Conservation (phyloP, 2,329 filamentous ascomycete genomes). For the Fusarium sp. region DNA sequence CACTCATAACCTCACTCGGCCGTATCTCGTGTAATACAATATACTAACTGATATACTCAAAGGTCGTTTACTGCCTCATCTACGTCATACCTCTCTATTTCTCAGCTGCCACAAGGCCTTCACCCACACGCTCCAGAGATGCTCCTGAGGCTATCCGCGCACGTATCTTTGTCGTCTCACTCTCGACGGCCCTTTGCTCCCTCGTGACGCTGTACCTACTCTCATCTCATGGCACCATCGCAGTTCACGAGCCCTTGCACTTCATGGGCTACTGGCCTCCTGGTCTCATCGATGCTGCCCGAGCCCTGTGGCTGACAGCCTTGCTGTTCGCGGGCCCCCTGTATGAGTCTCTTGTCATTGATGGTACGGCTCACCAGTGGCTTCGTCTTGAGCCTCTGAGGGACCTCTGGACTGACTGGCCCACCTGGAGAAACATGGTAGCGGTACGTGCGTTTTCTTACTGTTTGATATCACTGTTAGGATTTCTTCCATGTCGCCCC, state of each 20-base stretch:
- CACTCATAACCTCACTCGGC: neutral
- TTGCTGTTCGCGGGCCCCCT: constrained; percentile 88
- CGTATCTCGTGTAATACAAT: constrained; percentile 3
- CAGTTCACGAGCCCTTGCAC: constrained; percentile 69
- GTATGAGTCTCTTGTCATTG: constrained; percentile 82
- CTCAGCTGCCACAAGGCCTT: constrained; percentile 83
- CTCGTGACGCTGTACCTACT: constrained; percentile 74
- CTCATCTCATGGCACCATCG: constrained; percentile 64
- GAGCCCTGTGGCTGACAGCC: constrained; percentile 78
- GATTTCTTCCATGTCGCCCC: constrained; percentile 34
- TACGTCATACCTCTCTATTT: constrained; percentile 95
- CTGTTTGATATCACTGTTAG: constrained; percentile 17
- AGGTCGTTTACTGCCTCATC: constrained; percentile 84
- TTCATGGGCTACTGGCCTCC: constrained; percentile 87
- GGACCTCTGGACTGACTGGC: constrained; percentile 80
- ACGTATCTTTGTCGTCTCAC: constrained; percentile 83
- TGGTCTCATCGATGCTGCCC: constrained; percentile 73
- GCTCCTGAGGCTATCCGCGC: constrained; percentile 90
- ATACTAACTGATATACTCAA: constrained; percentile 19
- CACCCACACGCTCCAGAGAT: constrained; percentile 84
- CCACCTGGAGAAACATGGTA: constrained; percentile 88
- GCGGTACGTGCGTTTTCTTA: constrained; percentile 70
- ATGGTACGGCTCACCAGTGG: constrained; percentile 79
- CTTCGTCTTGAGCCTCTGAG: constrained; percentile 67
- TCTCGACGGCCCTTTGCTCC: constrained; percentile 80